A percentile compares a stretch with the other conserved stretches of the same genome.
These are phyloP conservation scores for Neostapfia colusana DNA, from an alignment of 176 grass and related monocot genomes.

Conservation along the genomic window DNA sequence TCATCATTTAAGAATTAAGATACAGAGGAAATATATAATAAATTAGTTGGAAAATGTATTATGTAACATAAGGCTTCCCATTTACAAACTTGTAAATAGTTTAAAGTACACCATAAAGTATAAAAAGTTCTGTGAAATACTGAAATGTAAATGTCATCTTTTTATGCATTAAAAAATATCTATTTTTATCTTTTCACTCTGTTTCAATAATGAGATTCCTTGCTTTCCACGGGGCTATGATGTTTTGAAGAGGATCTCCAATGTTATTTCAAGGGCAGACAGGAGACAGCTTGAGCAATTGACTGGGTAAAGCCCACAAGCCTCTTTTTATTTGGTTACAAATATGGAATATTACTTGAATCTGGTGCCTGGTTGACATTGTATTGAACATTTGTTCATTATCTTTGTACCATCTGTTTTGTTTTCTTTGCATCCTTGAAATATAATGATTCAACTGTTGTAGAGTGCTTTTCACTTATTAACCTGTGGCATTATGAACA, in stretches of 20 bases:
- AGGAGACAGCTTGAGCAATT: constrained; percentile 77
- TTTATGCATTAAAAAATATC: not conserved
- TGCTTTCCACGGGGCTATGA: constrained; percentile 74
- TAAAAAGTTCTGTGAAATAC: not conserved
- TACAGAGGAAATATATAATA: not conserved
- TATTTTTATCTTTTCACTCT: constrained; percentile 34
- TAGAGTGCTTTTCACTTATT: not conserved
- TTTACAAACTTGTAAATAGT: not conserved
- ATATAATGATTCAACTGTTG: not conserved
- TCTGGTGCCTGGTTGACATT: not conserved
- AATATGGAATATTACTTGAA: not conserved
- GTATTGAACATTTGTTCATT: constrained; percentile 4
- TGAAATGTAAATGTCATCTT: not conserved
- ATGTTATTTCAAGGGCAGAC: constrained; percentile 62
- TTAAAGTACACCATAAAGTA: not conserved
- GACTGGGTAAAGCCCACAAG: constrained; percentile 55
- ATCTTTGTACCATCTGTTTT: not conserved
- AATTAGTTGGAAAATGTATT: not conserved
- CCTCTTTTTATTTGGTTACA: constrained; percentile 11
- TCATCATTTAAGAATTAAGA: too few relatives aligned
- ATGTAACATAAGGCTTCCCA: not conserved
- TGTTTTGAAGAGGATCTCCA: constrained; percentile 72
- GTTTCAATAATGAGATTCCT: constrained; percentile 27
- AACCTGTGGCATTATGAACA: not conserved
- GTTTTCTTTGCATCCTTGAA: not conserved